Conservation (phyloP, 441 rosid genomes). For the Syzygium syzygioides region DNA sequence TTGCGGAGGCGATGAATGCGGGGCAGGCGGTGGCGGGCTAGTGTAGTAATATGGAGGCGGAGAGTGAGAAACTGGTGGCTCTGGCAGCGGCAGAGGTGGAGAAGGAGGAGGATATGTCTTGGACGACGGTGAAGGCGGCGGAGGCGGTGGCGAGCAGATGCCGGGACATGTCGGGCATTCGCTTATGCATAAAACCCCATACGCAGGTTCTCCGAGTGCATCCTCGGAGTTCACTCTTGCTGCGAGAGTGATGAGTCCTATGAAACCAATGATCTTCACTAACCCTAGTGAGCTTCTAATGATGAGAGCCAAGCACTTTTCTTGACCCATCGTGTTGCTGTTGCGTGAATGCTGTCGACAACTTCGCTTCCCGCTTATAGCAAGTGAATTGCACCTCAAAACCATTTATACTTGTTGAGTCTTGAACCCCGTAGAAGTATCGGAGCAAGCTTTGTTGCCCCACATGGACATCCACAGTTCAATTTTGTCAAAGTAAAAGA, state of each 20-base stretch:
- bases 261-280: conserved; percentile 1
- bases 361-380: not conserved
- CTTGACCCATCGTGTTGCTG: not conserved
- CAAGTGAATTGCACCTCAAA: not conserved
- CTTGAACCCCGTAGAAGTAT: not conserved
- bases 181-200: conserved; percentile 5
- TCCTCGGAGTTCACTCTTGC: conserved; percentile 12
- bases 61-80: conserved; percentile 5
- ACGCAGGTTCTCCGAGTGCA: conserved; percentile 5
- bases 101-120: not conserved
- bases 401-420: not conserved
- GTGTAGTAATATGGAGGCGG: not conserved
- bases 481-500: not conserved
- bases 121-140: not conserved
- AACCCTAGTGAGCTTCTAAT: conserved; percentile 6
- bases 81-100: conserved; percentile 6
- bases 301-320: not conserved
- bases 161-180: conserved; percentile 8
- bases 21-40: not conserved
- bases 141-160: conserved; percentile 29
- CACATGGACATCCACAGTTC: not conserved
- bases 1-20: not conserved
- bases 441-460: not conserved
- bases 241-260: conserved; percentile 13
- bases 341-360: not conserved